Conservation (phyloP, 495 filamentous ascomycete genomes). For the Corynascus novoguineensis region DNA sequence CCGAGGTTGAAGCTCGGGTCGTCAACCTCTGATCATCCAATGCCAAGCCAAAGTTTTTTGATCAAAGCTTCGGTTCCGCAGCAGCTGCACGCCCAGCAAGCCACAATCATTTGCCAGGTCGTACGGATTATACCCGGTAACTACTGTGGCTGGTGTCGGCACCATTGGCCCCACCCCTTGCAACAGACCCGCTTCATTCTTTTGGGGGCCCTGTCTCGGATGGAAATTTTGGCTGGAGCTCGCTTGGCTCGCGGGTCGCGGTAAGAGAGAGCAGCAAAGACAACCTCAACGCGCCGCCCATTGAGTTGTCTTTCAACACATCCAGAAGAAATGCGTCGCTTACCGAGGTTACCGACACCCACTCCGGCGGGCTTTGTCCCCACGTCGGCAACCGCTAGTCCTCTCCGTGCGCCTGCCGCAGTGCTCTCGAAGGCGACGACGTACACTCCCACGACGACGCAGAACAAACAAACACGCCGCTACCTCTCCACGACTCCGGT, state of each 20-base stretch:
- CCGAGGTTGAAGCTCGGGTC: constrained; percentile 11
- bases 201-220: background rate
- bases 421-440: background rate
- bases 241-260: constrained; percentile 1
- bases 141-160: constrained; percentile 11
- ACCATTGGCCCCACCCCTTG: background rate
- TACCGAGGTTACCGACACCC: constrained; percentile 26
- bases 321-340: constrained; percentile 26
- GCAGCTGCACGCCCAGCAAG: background rate
- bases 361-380: constrained; percentile 21
- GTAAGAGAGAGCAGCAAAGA: background rate
- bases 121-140: too few relatives aligned
- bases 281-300: constrained; percentile 7
- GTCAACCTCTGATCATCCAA: constrained; percentile 25
- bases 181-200: constrained; percentile 2
- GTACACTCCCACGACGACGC: background rate
- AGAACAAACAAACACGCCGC: constrained; percentile 15
- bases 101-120: background rate
- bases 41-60: constrained; percentile 27
- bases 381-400: constrained; percentile 12
- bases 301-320: constrained; percentile 6
- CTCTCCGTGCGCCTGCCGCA: constrained; percentile 18
- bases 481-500: constrained; percentile 17
- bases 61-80: constrained; percentile 1
- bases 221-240: constrained; percentile 21